These are phyloP conservation scores for Geotrichum candidum DNA, from an alignment of 1,139 yeast species.

Conservation along the genomic window DNA sequence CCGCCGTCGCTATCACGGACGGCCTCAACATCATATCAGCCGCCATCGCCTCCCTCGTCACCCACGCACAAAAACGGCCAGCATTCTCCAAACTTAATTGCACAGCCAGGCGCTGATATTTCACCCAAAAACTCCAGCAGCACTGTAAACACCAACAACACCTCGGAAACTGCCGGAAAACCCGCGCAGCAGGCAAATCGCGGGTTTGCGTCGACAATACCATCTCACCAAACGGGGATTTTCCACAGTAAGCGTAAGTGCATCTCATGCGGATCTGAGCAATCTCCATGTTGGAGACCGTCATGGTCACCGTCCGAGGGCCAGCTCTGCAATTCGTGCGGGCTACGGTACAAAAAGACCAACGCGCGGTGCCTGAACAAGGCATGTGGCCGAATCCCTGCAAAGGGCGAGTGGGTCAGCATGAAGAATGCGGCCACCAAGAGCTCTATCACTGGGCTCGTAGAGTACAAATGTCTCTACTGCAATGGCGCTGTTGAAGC, in stretches of 20 bases:
- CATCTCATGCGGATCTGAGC: slow-evolving; percentile 83
- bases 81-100: neutral
- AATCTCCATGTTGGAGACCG: slow-evolving; percentile 98
- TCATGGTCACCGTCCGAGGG: slow-evolving; percentile 87
- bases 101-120: neutral
- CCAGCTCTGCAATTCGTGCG: slow-evolving; percentile 93
- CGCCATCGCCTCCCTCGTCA: neutral
- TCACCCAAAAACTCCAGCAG: neutral
- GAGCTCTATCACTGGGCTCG: slow-evolving; percentile 40
- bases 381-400: slow-evolving; percentile 80
- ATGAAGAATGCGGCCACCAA: slow-evolving; percentile 63
- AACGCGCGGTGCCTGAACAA: slow-evolving; percentile 79
- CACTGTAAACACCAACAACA: neutral
- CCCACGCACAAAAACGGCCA: neutral
- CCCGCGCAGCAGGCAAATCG: neutral
- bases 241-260: slow-evolving; percentile 41
- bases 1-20: neutral
- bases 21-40: neutral
- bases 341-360: slow-evolving; percentile 87
- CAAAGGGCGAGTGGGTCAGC: slow-evolving; percentile 92
- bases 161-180: neutral
- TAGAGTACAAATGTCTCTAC: slow-evolving; percentile 53
- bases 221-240: neutral
- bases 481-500: slow-evolving; percentile 59
- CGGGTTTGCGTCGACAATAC: neutral